Evolutionary conservation across 2,329 filamentous ascomycete species (phyloP).

Genomic region (Ceratocystis smalleyi): DNA sequence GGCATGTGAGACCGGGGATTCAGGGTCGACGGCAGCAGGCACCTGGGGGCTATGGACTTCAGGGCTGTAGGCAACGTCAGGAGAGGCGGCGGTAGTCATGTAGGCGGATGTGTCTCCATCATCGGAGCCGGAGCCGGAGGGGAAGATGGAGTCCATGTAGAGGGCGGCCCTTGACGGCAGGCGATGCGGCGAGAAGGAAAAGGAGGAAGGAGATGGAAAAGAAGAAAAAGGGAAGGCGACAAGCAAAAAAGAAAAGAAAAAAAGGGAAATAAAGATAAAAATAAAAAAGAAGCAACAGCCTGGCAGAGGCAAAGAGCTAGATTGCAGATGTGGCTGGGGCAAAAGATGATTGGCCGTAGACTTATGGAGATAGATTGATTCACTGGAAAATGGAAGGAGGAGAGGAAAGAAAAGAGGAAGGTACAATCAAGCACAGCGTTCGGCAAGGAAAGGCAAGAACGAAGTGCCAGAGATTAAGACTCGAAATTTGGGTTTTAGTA

Average conservation of each 20-base stretch:
- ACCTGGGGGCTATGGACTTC: background rate
- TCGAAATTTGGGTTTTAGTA: background rate
- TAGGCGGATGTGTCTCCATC: background rate
- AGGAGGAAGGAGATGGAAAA: background rate
- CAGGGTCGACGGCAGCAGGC: background rate
- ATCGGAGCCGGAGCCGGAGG: background rate
- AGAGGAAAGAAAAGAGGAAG: background rate
- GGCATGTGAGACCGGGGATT: constrained; percentile 1
- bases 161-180: background rate
- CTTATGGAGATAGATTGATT: background rate
- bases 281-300: background rate
- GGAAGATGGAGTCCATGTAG: constrained; percentile 3
- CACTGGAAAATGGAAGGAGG: background rate
- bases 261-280: background rate
- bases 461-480: background rate
- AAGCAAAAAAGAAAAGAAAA: background rate
- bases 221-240: background rate
- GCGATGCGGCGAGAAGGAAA: background rate
- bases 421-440: background rate
- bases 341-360: background rate
- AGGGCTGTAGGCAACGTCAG: background rate
- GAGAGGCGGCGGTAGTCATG: background rate
- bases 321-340: background rate
- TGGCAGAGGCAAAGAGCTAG: background rate
- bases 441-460: background rate